Base-by-base conservation (phyloP, 2,329 filamentous ascomycete genomes). In the Arthroderma sp. region DNA sequence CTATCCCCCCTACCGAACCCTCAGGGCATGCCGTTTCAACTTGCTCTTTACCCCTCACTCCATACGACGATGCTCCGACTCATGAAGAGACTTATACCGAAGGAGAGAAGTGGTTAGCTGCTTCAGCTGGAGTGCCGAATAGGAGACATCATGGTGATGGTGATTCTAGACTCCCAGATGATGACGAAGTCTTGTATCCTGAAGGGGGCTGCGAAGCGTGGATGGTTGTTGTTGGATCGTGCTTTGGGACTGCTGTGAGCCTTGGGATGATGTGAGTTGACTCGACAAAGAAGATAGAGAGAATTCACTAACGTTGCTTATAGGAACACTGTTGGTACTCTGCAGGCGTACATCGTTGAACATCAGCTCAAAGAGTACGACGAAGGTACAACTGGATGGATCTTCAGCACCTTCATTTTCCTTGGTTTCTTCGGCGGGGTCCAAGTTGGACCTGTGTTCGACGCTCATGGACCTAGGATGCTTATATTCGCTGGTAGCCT, bases 201-300 rank as follows among this genome's bases (percentile, higher is more conserved):
- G 75, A 77, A 59, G 74, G 74, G 15, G 74, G 74, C 0, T 58
- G 67, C 1, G 59, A 63, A 41, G 73, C 74, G 35, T 76, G 74
- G 72, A 66, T 72, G 0, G 73, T 75, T 1, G 74, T 75, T 0
- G 59, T 71, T 1, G 75, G 73, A 4, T 68, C 72, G 15, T 74
- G 69, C 64, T 73, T 68, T 63, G 66, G 67, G 25, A 71, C 76
- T 61, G 63, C 73, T 23, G 68, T 69, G 9, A 68, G 67, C 2
- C 71, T 76, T 59, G 74, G 74, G 4, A 39, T 75, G 21, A 61
- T 73, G 44, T 49, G 44, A 49, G 44, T 49, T 31, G 44, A 31
- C 21, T 28, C 44, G 1, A 31, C 13, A 4, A n/a, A 43, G 17
- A 2, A 19, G 6, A 3, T 6, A 28, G 19, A 15, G 17, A 23